Evolutionary conservation across 768 basidiomycete genomes (phyloP), one percentile per base, ranked within the genome.

Genomic region (Tulasnella sp.): DNA sequence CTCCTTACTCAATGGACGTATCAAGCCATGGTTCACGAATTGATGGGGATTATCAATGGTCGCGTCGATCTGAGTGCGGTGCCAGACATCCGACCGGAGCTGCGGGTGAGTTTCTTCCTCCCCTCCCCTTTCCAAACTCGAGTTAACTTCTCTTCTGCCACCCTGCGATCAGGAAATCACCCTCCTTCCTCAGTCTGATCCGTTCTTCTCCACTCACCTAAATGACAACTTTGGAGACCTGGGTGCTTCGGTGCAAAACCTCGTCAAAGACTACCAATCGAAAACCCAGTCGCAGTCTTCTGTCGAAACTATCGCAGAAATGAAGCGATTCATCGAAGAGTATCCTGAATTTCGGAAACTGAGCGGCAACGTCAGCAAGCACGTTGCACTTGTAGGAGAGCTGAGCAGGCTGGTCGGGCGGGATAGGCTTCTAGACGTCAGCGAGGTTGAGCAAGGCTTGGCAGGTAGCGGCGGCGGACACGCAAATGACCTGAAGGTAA

Each of bases 21-120:
- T 81, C 96, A 98, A 79, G 97, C 96, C 1, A 98, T 98, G 95
- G 97, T 98, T 0, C 97, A 99, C 77, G 97, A 98, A 79, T 83
- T 97, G 16, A 81, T 98, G 7, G 90, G 92, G 1, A 97, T 99
- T 62, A 89, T 91, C 74, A 98, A 98, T 78, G 96, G 96, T 22
- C 86, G 97, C 72, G 95, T 98, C 3, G 89, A 93, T 77, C 80
- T 96, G 62, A 87, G 86, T 74, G 81, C 87, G 74, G 93, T 95
- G 40, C 94, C 94, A 16, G 95, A 93, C 75, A 90, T 95, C 59
- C 82, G 85, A 65, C 88, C 91, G 34, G 97, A 99, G 79, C 83
- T 98, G 70, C 86, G 89, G 78, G 95, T 92, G 77, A 75, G 86
- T 80, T 3, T 16, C 34, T 32, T 41, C 29, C 75, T 69, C 36